Evolutionary conservation across 768 basidiomycete genomes (phyloP).

Genomic region (Arthromyces matolae): DNA sequence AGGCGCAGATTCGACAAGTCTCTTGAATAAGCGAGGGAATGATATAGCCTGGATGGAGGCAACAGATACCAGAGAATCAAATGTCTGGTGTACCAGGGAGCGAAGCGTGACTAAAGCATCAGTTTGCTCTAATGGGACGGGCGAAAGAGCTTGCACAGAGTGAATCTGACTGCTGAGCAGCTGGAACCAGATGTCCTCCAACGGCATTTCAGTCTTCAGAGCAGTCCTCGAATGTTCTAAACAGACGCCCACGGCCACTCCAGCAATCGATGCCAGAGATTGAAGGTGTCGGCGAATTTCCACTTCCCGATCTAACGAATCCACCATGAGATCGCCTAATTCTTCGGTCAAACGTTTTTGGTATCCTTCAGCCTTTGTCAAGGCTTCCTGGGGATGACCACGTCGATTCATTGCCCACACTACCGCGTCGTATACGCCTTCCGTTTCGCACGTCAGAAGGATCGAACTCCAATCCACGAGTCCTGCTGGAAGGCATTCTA

Average conservation of each 20-base stretch:
- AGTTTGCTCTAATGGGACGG: conserved; percentile 29
- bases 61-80: conserved; percentile 79
- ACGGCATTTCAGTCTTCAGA: conserved; percentile 36
- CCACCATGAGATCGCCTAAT: conserved; percentile 37
- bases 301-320: conserved; percentile 13
- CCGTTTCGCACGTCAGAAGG: conserved; percentile 61
- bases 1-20: conserved; percentile 75
- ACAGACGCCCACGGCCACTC: conserved; percentile 66
- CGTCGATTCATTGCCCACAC: conserved; percentile 74
- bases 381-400: conserved; percentile 60
- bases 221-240: conserved; percentile 54
- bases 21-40: conserved; percentile 90
- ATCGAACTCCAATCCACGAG: conserved; percentile 55
- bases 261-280: conserved; percentile 55
- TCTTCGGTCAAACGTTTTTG: conserved; percentile 46
- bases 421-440: conserved; percentile 67
- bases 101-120: conserved; percentile 54
- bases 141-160: conserved; percentile 67
- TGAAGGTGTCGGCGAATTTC: conserved; percentile 37
- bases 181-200: conserved; percentile 90
- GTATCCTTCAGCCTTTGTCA: conserved; percentile 61
- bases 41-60: conserved; percentile 77
- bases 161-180: conserved; percentile 80
- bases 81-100: conserved; percentile 77
- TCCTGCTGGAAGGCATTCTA: conserved; percentile 51